A percentile compares a stretch with the other conserved stretches of the same genome.
These are phyloP conservation scores for Escallonia rubra DNA, from an alignment of 129 eudicot genomes.

Conservation along the genomic window DNA sequence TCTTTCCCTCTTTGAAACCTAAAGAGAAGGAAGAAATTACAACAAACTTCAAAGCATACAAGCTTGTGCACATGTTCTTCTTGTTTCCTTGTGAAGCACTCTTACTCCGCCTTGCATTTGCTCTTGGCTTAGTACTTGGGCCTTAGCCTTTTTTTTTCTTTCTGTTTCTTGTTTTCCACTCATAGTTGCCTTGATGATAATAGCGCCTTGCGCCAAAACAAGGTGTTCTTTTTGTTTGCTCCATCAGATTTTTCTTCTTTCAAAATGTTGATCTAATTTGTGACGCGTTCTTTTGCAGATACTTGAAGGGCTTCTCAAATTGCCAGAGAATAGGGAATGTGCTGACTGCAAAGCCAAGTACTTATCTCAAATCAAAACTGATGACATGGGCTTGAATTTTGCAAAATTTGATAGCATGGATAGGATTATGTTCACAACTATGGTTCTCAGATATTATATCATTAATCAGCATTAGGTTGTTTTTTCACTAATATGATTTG, in stretches of 20 bases:
- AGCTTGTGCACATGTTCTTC: no score
- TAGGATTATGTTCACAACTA: not conserved
- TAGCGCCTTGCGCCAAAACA: slow-evolving; percentile 6
- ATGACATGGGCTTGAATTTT: not conserved
- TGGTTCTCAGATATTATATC: not conserved
- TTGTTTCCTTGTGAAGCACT: no score
- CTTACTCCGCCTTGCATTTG: no score
- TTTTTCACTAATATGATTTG: not conserved
- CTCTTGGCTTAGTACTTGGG: no score
- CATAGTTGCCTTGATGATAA: not conserved
- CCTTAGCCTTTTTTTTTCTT: not conserved
- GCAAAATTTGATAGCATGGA: not conserved
- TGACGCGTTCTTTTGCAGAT: slow-evolving; percentile 42
- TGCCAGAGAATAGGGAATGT: slow-evolving; percentile 95
- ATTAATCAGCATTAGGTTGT: no score
- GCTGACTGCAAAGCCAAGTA: slow-evolving; percentile 98
- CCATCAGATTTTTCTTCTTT: not conserved
- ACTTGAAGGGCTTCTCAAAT: slow-evolving; percentile 87
- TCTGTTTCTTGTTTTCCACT: not conserved
- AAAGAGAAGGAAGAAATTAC: no score
- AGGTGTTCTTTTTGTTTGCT: not conserved
- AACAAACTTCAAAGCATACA: no score
- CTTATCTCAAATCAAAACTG: slow-evolving; percentile 3
- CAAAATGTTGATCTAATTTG: not conserved
- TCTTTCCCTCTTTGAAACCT: no score